These are phyloP conservation scores for Penicillium angulare DNA, from an alignment of 495 filamentous ascomycete genomes.

Conservation along the genomic window DNA sequence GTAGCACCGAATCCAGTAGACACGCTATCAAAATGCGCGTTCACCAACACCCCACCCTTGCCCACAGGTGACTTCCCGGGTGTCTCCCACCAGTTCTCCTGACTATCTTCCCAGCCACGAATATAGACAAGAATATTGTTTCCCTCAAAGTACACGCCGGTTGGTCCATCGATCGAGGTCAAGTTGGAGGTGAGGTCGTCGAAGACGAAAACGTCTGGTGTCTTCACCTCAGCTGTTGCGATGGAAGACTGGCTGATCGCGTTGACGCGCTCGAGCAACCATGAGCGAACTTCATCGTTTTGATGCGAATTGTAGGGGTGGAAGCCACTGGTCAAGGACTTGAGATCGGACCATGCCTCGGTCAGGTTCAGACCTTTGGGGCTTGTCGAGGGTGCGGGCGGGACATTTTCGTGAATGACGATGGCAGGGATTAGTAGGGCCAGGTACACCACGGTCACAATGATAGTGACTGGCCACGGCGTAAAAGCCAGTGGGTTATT, in stretches of 20 bases:
- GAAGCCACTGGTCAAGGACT: slow-evolving; percentile 67
- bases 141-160: slow-evolving; percentile 77
- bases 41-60: slow-evolving; percentile 81
- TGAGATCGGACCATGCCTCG: slow-evolving; percentile 84
- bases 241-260: slow-evolving; percentile 55
- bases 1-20: slow-evolving; percentile 89
- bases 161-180: slow-evolving; percentile 46
- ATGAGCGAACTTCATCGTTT: slow-evolving; percentile 78
- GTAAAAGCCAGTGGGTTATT: slow-evolving; percentile 60
- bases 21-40: slow-evolving; percentile 95
- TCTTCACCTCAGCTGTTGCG: slow-evolving; percentile 16
- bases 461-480: slow-evolving; percentile 68
- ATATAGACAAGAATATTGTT: slow-evolving; percentile 93
- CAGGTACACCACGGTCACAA: slow-evolving; percentile 67
- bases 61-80: slow-evolving; percentile 47
- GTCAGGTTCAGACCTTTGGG: slow-evolving; percentile 68
- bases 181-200: slow-evolving; percentile 80
- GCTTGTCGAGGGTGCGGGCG: slow-evolving; percentile 59
- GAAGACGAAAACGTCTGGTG: slow-evolving; percentile 61
- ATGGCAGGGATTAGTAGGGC: slow-evolving; percentile 68
- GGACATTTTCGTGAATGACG: slow-evolving; percentile 72
- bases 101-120: slow-evolving; percentile 70
- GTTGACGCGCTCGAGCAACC: slow-evolving; percentile 69
- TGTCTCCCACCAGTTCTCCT: slow-evolving; percentile 62
- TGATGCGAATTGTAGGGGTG: slow-evolving; percentile 84